Base-by-base conservation (phyloP, 1,139 yeast genomes). In the Spathaspora jeffriesii region DNA sequence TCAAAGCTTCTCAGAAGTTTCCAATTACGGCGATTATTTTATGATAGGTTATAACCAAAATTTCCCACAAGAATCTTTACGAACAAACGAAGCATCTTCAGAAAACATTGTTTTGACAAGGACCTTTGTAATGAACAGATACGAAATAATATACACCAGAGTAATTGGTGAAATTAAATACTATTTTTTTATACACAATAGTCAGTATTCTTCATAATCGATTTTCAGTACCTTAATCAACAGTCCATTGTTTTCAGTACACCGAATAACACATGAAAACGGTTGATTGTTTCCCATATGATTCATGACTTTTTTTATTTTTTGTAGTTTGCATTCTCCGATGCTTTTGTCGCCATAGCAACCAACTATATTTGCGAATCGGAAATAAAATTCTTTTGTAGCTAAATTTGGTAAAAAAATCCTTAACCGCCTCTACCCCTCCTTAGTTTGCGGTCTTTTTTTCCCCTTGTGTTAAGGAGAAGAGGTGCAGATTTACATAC, bases 181-280 rank as follows among this genome's bases (percentile, higher is more conserved):
- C 28, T 25, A 25, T 6, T 22, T 25, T 3, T 3, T 3, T 10
- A 25, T 8, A 25, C 11, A 8, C 28, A 4, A 5, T 25, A 25
- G 10, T 13, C 28, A 25, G 11, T 9, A 17, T 11, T 34, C 11
- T 17, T 7, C 13, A 3, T 17, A 22, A 18, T 30, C 18, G 23
- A 34, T 34, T 18, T 34, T 34, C 23, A 13, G 38, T 34, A 18
- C 23, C 23, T 34, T 34, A 34, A 32, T 17, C 11, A 15, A 32
- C 4, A 3, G 6, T 17, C 38, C 38, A 34, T 34, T 34, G 38
- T 34, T 34, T 34, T 30, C 34, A 17, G 23, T 11, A 18, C 13
- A 34, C 38, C 38, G 38, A 34, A 34, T 34, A 18, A 14, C 38
- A 34, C 38, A 22, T 34, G 38, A 34, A 34, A 34, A 34, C 38